phyloP scores from a whole-genome alignment of 1,284 basidiomycete genomes.

The Puccinia hordei region DNA sequence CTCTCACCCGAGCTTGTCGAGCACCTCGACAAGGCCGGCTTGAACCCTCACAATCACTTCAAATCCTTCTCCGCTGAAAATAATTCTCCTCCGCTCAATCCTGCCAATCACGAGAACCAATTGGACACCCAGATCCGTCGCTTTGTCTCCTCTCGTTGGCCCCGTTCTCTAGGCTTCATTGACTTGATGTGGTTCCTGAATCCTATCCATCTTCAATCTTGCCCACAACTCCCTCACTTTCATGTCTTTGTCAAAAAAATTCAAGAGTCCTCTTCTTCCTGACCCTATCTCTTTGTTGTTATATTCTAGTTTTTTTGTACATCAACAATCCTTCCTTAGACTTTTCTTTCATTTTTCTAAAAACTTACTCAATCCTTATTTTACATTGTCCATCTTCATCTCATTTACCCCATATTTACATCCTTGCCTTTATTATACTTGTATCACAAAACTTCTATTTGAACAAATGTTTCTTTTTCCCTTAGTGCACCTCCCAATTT shows the following conservation, averaged over 20 bases:
- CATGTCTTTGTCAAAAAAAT: slow-evolving; percentile 49
- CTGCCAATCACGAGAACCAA: background rate
- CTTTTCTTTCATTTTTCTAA: too few species aligned
- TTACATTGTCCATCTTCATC: background rate
- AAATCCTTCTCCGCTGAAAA: background rate
- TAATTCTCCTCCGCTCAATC: background rate
- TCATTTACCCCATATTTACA: background rate
- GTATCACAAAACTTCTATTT: too few species aligned
- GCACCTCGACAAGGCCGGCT: background rate
- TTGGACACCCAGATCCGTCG: slow-evolving; percentile 20
- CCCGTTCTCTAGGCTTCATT: background rate
- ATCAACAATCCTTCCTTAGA: too few species aligned
- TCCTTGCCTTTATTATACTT: background rate
- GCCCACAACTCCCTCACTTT: slow-evolving; percentile 46
- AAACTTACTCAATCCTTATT: too few species aligned
- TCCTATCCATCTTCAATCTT: slow-evolving; percentile 45
- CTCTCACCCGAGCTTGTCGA: background rate
- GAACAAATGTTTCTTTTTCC: too few species aligned
- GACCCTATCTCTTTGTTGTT: too few species aligned
- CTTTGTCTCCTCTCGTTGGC: slow-evolving; percentile 31
- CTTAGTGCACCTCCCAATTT: too few species aligned
- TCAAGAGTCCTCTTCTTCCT: background rate
- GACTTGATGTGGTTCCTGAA: slow-evolving; percentile 47
- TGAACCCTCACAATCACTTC: background rate
- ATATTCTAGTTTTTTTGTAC: too few species aligned